Evolutionary conservation across 306 rosid species (phyloP), one percentile per base, ranked within the genome.

Genomic region (Erythrophleum fordii): DNA sequence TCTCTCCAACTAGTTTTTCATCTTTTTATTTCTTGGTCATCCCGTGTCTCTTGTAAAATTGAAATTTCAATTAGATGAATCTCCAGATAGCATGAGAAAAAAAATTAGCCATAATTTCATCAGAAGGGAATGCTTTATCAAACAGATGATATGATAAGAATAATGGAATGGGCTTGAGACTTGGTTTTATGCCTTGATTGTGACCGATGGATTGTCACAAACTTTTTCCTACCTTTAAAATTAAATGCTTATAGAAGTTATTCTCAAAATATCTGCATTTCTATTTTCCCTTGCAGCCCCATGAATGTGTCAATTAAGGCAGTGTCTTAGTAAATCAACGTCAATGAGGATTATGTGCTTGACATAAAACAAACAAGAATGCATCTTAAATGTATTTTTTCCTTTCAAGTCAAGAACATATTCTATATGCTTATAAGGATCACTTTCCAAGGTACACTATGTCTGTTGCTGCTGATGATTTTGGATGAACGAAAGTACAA

Each of bases 301-400:
- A 82, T 58, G 77, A 59, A 77, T 69, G 79, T 82, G 69, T 13
- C 16, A 55, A 60, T 52, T 80, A 82, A 69, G 55, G 56, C 73
- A 53, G 59, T 44, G 69, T 25, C 8, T 23, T 42, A 70, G 68
- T 4, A 20, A 20, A 11, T 20, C 72, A 66, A 74, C 46, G 37
- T 52, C 78, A 69, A 0, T 5, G 60, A 28, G 62, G 79, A 84
- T 86, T 86, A 75, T 84, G 80, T 80, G 65, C 65, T 77, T 56
- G 48, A 20, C 75, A 69, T 37, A 69, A 82, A 56, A 28, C 49
- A 59, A 53, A 62, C 80, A 39, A n/a, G 48, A 31, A 67, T 59
- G 26, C 35, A 49, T 41, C 68, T 44, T 67, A 22, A n/a, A n/a
- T n/a, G n/a, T n/a, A n/a, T n/a, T n/a, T n/a, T n/a, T 35, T 44